Conservation (phyloP, 345 rosid genomes). For the Firmiana major region DNA sequence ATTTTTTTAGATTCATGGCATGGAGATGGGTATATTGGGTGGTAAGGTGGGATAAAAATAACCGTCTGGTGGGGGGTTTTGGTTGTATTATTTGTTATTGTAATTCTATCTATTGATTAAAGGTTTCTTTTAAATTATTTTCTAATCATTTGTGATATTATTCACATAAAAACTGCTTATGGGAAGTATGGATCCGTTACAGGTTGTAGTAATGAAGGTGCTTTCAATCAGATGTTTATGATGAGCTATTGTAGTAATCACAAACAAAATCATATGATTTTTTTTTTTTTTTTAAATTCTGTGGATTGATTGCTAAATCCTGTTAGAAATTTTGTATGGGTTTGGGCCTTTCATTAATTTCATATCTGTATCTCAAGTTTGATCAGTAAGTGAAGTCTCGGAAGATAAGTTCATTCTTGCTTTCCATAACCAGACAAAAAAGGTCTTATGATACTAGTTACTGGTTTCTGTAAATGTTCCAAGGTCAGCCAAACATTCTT, state of each 20-base stretch:
- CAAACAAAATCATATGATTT: not conserved
- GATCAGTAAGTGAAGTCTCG: too few relatives aligned
- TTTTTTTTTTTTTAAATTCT: not conserved
- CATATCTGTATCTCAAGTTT: not conserved
- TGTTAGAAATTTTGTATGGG: not conserved
- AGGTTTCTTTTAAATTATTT: slow-evolving; percentile 1
- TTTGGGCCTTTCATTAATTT: not conserved
- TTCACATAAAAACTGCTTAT: not conserved
- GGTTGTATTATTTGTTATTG: not conserved
- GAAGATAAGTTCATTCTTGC: too few relatives aligned
- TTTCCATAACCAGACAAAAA: too few relatives aligned
- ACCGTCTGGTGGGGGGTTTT: not conserved
- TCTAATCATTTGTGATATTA: not conserved
- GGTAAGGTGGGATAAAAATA: not conserved
- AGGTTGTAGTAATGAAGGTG: not conserved
- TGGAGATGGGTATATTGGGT: not conserved
- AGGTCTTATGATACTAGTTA: too few relatives aligned
- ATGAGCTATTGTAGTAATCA: not conserved
- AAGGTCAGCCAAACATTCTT: too few relatives aligned
- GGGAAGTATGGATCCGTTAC: not conserved
- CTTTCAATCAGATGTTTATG: not conserved
- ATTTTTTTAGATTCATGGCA: not conserved
- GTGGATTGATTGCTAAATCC: not conserved
- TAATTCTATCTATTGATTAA: not conserved
- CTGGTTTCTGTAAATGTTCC: too few relatives aligned